Evolutionary conservation across 768 basidiomycete species (phyloP).

Genomic region (Thelephora aurantiotincta): DNA sequence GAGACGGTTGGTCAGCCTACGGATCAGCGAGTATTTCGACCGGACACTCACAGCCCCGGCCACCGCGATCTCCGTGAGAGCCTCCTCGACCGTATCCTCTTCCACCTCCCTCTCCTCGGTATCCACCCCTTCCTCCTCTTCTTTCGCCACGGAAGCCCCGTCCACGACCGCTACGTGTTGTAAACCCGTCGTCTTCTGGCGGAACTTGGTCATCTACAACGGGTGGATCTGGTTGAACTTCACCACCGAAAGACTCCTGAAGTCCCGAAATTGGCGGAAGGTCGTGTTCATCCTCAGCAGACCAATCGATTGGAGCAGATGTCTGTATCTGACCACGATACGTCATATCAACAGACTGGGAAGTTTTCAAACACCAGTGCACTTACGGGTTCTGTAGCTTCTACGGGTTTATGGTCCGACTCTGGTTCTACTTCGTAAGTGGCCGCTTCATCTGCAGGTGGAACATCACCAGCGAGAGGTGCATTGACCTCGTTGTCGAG

Average conservation of each 20-base stretch:
- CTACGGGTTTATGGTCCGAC: slow-evolving; percentile 10
- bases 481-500: slow-evolving; percentile 32
- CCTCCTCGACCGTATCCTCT: slow-evolving; percentile 7
- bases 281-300: slow-evolving; percentile 64
- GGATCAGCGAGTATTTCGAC: neutral
- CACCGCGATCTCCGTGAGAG: slow-evolving; percentile 7
- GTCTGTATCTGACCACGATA: slow-evolving; percentile 4
- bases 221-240: slow-evolving; percentile 42
- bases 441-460: slow-evolving; percentile 24
- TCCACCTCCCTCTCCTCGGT: slow-evolving; percentile 11
- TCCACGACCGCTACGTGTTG: slow-evolving; percentile 13
- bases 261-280: slow-evolving; percentile 67
- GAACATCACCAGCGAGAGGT: slow-evolving; percentile 13
- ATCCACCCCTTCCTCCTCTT: slow-evolving; percentile 18
- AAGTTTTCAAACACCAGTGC: neutral
- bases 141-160: slow-evolving; percentile 23
- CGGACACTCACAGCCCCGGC: slow-evolving; percentile 5
- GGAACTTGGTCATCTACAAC: slow-evolving; percentile 18
- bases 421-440: slow-evolving; percentile 28
- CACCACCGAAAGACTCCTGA: slow-evolving; percentile 64
- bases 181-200: slow-evolving; percentile 52
- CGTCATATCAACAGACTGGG: neutral
- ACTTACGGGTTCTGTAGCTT: slow-evolving; percentile 7
- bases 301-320: slow-evolving; percentile 57
- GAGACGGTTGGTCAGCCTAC: neutral